These are phyloP conservation scores for Juncus effusus DNA, from an alignment of 176 grass and related monocot species.

Conservation along the genomic window DNA sequence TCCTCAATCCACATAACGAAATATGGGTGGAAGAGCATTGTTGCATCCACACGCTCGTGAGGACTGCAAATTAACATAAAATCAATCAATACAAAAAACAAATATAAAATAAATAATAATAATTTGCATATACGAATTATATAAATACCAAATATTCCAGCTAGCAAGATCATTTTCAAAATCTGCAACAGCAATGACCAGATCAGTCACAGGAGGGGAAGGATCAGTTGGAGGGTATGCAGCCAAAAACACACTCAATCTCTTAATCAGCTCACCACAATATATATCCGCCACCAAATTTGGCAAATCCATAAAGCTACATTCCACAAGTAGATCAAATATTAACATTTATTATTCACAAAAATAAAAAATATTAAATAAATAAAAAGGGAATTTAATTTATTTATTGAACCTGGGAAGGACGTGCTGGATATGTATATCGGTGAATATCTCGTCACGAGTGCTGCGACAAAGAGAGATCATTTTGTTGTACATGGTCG, in stretches of 20 bases:
- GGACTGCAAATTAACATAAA: conserved; percentile 41
- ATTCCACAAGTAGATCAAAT: conserved; percentile 15
- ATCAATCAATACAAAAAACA: neutral
- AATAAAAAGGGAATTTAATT: neutral
- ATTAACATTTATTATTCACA: conserved; percentile 5
- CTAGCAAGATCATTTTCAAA: conserved; percentile 92
- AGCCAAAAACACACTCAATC: conserved; percentile 78
- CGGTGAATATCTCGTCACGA: conserved; percentile 87
- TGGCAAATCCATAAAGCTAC: conserved; percentile 88
- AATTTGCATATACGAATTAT: neutral
- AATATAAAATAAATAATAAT: neutral
- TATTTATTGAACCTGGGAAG: conserved; percentile 63
- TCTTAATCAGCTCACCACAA: conserved; percentile 74
- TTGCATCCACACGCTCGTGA: conserved; percentile 94
- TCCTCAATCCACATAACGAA: conserved; percentile 97
- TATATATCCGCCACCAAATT: conserved; percentile 82
- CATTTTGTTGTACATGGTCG: conserved; percentile 85
- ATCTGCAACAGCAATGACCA: conserved; percentile 83
- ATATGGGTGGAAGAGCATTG: conserved; percentile 94
- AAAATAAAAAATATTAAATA: conserved; percentile 4
- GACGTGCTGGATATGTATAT: conserved; percentile 97
- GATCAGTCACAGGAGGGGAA: conserved; percentile 78
- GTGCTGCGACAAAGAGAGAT: conserved; percentile 85
- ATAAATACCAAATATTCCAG: conserved; percentile 85
- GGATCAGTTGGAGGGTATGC: conserved; percentile 81